Percentiles rank a stretch among this genome's conserved stretches.
Evolutionary conservation across 345 rosid genomes (phyloP).

Genomic region (Euphorbia tirucalli): DNA sequence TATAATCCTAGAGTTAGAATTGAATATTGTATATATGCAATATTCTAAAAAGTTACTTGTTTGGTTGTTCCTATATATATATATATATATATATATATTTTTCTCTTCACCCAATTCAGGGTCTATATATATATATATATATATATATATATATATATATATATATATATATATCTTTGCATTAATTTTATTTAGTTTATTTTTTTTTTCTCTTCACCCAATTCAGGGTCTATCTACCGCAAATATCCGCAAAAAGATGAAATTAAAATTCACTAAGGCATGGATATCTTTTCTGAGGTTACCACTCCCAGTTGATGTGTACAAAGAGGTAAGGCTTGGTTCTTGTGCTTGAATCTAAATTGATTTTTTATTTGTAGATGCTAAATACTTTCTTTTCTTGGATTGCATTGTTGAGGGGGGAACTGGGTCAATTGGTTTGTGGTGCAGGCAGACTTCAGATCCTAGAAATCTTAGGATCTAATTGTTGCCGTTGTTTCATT

Average conservation of each 20-base stretch:
- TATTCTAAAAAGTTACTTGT: too few species aligned
- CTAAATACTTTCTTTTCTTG: neutral
- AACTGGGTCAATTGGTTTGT: neutral
- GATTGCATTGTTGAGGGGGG: neutral
- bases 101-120: too few species aligned
- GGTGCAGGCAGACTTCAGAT: neutral
- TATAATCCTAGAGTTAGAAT: too few species aligned
- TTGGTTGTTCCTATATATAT: too few species aligned
- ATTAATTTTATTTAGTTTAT: neutral
- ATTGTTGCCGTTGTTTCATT: neutral
- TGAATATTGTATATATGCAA: too few species aligned
- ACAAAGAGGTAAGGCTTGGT: slow-evolving; percentile 68
- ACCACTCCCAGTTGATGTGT: slow-evolving; percentile 76
- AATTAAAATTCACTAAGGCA: slow-evolving; percentile 80
- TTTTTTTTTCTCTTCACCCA: neutral
- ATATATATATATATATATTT: too few species aligned
- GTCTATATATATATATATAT: too few species aligned
- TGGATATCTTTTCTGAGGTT: slow-evolving; percentile 91
- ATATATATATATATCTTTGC: neutral
- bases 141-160: too few species aligned
- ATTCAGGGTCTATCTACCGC: slow-evolving; percentile 59
- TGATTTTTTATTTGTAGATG: neutral
- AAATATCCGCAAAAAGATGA: slow-evolving; percentile 68
- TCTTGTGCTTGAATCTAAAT: neutral
- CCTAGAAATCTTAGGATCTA: neutral